Base-by-base conservation (phyloP, 179 eudicot genomes). In the Heliamphora pulchella region DNA sequence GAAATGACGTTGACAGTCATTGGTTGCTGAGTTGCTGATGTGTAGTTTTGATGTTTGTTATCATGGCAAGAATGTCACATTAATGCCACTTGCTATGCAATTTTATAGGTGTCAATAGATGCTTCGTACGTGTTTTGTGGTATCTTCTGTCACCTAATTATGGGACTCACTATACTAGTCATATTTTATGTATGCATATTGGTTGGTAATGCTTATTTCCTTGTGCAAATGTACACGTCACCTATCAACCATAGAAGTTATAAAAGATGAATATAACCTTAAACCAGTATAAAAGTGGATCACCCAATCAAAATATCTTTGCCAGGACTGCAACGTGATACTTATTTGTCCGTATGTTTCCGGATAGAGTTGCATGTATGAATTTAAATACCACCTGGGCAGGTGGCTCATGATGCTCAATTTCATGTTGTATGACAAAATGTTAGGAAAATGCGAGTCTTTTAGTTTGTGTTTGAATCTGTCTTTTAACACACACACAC, bases 1-100 rank as follows among this genome's bases (percentile, higher is more conserved):
- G 82, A 82, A 86, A 82, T 81, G 71, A 80, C 54, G 54, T 71
- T 77, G 78, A 77, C 79, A 83, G 79, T 78, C 67, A 69, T 82
- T 78, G 20, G 58, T 77, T 48, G 31, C 31, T 31, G 31, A 31
- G 31, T 76, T 2, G 51, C 62, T 66, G 14, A 67, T 31, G 53
- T 72, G 62, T 83, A 76, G 2, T 48, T 81, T 84, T 71, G 31
- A 71, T 59, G 22, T 82, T 58, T 63, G 39, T n/a, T 59, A 61
- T 39, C 4, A 43, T 51, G 13, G 51, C 50, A 43, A 41, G 62
- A 58, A 48, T 14, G 48, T 59, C 13, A 63, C 54, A 73, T 64
- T 65, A 8, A 53, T 63, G 2, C 14, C 55, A 43, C 14, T 67
- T 74, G 73, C 55, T 53, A 15, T 63, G 47, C 14, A 8, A 53